These are phyloP conservation scores for Drechslera avenae DNA, from an alignment of 2,329 filamentous ascomycete species.

Conservation along the genomic window DNA sequence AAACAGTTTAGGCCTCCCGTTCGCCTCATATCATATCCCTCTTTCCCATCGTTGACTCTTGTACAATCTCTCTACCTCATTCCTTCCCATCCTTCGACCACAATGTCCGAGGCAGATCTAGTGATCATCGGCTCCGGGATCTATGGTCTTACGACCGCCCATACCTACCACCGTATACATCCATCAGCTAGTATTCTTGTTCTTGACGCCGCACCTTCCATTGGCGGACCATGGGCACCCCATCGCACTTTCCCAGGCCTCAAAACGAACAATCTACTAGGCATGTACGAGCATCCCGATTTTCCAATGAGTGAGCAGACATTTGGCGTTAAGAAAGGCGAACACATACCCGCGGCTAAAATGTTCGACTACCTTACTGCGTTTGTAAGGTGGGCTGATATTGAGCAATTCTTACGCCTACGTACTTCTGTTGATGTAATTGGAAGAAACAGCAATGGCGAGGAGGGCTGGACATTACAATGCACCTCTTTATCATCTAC, in stretches of 20 bases:
- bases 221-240: constrained; percentile 51
- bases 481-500: constrained; percentile 9
- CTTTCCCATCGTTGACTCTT: background rate
- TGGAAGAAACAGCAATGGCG: constrained; percentile 46
- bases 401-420: constrained; percentile 57
- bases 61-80: too few species aligned
- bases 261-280: constrained; percentile 52
- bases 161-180: constrained; percentile 53
- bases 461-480: constrained; percentile 27
- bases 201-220: constrained; percentile 48
- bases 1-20: background rate
- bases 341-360: constrained; percentile 64
- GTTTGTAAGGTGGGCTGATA: constrained; percentile 50
- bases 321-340: constrained; percentile 52
- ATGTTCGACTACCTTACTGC: constrained; percentile 60
- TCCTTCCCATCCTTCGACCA: background rate
- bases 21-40: background rate
- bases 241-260: constrained; percentile 51
- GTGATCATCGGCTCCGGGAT: constrained; percentile 22
- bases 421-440: constrained; percentile 58
- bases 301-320: constrained; percentile 38
- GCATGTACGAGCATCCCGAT: constrained; percentile 50
- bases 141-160: constrained; percentile 54
- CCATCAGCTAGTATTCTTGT: constrained; percentile 48
- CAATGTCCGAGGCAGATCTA: constrained; percentile 17